Base-by-base conservation (phyloP, 148 eudicot species). In the Fagopyrum tataricum region DNA sequence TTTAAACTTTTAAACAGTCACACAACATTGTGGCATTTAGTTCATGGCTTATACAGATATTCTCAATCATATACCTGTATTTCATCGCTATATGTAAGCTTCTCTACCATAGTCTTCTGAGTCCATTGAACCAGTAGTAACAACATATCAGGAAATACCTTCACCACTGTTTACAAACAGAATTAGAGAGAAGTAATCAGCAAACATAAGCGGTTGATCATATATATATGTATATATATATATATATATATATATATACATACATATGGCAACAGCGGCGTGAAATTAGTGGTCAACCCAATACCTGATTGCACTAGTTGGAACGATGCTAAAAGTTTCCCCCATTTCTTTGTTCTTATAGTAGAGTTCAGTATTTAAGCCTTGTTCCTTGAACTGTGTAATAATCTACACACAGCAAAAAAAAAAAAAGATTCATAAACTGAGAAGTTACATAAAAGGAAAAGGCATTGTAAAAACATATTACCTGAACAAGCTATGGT, bases 261-360 rank as follows among this genome's bases (percentile, higher is more conserved):
- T n/a, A n/a, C n/a, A n/a, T 9, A 20, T 43, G 2, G 26, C 71
- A 68, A 15, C 49, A 70, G 72, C 14, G 18, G 52, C 31, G 20
- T 24, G 14, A 23, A 59, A 59, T 39, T 31, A 59, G 9, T 24
- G 10, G 66, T 23, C 23, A 13, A 59, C 7, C 39, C n/a, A 70
- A 5, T 80, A 91, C 98, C 93, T 94, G 80, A 91, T 85, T 61
- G 98, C 98, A 74, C 97, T 94, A 21, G 98, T 94, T 23, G 98
- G 98, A 37, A 94, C 89, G 73, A 94, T 94, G 79, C 86, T 94
- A 77, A 55, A 89, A n/a, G 97, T 94, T 78, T 94, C 93, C 43
- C 97, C 97, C 97, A 87, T 91, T 73, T 94, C 93, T 82, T 87
- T 91, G 86, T 94, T 94, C 79, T 89, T 94, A 72, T 88, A 89